Base-by-base conservation (phyloP, 352 stramenopile genomes). In the Phytophthora kernoviae region DNA sequence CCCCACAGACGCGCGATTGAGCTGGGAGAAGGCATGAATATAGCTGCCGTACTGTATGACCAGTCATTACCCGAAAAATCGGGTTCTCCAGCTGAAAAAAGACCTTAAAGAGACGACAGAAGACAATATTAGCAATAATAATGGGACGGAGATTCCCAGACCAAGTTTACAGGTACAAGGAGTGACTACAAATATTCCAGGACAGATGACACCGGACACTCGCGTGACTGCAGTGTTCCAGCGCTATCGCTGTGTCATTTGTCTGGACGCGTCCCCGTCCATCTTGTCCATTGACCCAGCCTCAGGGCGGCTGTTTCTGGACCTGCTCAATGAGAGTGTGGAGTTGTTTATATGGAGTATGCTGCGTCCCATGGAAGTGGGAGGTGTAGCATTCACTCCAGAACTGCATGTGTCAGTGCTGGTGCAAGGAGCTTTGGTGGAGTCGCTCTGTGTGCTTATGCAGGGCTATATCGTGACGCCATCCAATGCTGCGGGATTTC, bases 351-450 rank as follows among this genome's bases (percentile, higher is more conserved):
- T 95, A 26, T 81, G 75, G 62, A 84, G 69, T 30, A 50, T 95
- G 15, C 46, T 92, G 6, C 67, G 79, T 0, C 79, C 73, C 1
- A 88, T 91, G 67, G 61, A 79, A 43, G 66, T 93, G 42, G 79
- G 80, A 1, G 58, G 66, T 9, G 42, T 53, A 8, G 20, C 50
- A 20, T 93, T 93, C 39, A 68, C 46, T 11, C 86, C 84, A 4
- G 84, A 93, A 58, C 78, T 93, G 21, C 77, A 91, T 66, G 60
- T 93, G 22, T 95, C 86, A 0, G 84, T 95, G 26, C 68, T 96
- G 39, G 81, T 94, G 14, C 87, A 96, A 49, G 86, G 84, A 36
- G 81, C 84, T 0, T 70, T 82, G 0, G 78, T 94, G 14, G 83
- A 96, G 40, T 91, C 81, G 21, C 58, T 96, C 18, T 89, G 79